These are phyloP conservation scores for Orbilia blumenaviensis DNA, from an alignment of 2,329 filamentous ascomycete species.

Conservation along the genomic window DNA sequence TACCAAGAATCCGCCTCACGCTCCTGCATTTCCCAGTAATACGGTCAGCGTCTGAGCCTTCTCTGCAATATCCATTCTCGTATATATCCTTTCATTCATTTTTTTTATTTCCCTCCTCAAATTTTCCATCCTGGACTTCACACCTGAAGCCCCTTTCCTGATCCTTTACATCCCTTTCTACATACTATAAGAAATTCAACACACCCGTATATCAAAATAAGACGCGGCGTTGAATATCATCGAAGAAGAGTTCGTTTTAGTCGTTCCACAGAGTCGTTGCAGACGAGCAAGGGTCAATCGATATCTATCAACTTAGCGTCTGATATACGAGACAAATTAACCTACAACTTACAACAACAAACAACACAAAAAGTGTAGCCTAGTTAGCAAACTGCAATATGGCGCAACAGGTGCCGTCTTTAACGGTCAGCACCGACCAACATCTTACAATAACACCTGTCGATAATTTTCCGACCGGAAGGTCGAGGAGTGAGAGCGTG, in stretches of 20 bases:
- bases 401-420: constrained; percentile 45
- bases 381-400: not conserved
- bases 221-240: not conserved
- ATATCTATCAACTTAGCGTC: constrained; percentile 8
- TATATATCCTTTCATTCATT: constrained; percentile 19
- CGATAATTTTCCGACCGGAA: constrained; percentile 16
- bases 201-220: not conserved
- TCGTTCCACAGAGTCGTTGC: not conserved
- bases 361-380: constrained; percentile 24
- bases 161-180: not conserved
- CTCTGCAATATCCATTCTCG: not conserved
- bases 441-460: constrained; percentile 43
- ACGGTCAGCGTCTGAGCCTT: constrained; percentile 23
- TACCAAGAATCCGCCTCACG: constrained; percentile 36
- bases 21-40: constrained; percentile 30
- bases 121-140: not conserved
- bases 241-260: not conserved
- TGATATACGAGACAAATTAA: no score
- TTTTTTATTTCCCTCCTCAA: constrained; percentile 1
- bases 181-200: constrained; percentile 1
- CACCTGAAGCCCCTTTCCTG: constrained; percentile 39
- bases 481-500: constrained; percentile 51
- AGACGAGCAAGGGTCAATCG: constrained; percentile 18
- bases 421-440: constrained; percentile 52
- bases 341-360: not conserved